These are phyloP conservation scores for Immersiella caudata DNA, from an alignment of 495 filamentous ascomycete species.

Conservation along the genomic window DNA sequence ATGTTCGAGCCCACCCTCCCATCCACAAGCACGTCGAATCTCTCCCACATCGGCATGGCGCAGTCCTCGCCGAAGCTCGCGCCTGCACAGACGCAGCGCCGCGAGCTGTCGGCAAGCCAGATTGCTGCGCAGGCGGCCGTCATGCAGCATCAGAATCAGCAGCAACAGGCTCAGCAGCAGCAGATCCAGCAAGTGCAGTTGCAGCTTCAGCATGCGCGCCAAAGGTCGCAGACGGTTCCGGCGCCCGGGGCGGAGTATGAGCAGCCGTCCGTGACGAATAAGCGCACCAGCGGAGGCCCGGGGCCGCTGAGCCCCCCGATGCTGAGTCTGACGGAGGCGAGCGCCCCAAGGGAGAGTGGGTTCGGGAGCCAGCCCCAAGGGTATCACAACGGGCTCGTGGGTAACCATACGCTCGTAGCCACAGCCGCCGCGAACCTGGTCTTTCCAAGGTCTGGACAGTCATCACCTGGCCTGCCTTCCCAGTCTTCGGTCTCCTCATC, in stretches of 20 bases:
- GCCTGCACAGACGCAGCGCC: constrained; percentile 48
- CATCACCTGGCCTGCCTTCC: constrained; percentile 52
- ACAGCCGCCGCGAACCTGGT: constrained; percentile 83
- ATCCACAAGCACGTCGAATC: constrained; percentile 61
- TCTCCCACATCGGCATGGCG: constrained; percentile 48
- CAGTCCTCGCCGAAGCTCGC: constrained; percentile 36
- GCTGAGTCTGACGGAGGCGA: constrained; percentile 57
- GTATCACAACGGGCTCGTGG: constrained; percentile 69
- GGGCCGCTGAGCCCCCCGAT: constrained; percentile 59
- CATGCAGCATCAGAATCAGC: constrained; percentile 59
- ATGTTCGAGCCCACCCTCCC: constrained; percentile 87
- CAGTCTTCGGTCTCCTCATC: constrained; percentile 19
- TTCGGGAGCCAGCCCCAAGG: constrained; percentile 49
- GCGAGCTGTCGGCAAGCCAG: constrained; percentile 66
- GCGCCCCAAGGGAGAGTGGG: constrained; percentile 55
- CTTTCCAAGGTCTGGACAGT: constrained; percentile 67
- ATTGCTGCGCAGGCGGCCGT: constrained; percentile 93
- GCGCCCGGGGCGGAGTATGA: constrained; percentile 44
- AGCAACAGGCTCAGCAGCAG: constrained; percentile 50
- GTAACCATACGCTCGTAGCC: constrained; percentile 69
- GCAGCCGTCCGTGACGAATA: constrained; percentile 36
- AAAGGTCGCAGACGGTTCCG: constrained; percentile 72
- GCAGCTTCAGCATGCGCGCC: constrained; percentile 57
- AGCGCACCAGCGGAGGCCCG: constrained; percentile 50
- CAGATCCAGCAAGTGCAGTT: constrained; percentile 40